These are phyloP conservation scores for Amanita thiersii DNA, from an alignment of 768 basidiomycete species.

Conservation along the genomic window DNA sequence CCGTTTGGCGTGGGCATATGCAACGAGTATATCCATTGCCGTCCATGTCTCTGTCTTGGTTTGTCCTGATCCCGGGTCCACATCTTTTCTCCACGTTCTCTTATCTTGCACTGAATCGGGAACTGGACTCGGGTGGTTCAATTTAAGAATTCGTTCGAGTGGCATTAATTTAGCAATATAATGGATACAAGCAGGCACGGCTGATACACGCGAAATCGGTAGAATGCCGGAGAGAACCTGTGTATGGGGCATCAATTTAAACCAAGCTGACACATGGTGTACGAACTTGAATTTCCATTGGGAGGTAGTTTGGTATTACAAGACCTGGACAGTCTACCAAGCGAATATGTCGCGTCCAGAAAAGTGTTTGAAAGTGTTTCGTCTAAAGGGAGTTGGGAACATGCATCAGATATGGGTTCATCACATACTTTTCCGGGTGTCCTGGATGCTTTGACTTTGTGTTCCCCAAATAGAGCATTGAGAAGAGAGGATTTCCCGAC, in stretches of 20 bases:
- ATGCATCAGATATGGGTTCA: background rate
- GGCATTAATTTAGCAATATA: slow-evolving; percentile 63
- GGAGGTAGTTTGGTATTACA: slow-evolving; percentile 79
- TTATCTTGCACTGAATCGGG: slow-evolving; percentile 45
- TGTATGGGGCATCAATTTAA: slow-evolving; percentile 7
- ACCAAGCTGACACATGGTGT: slow-evolving; percentile 3
- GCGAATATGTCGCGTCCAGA: slow-evolving; percentile 79
- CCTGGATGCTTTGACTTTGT: slow-evolving; percentile 73
- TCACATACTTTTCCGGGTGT: slow-evolving; percentile 79
- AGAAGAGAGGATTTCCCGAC: slow-evolving; percentile 91
- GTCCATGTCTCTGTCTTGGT: slow-evolving; percentile 52
- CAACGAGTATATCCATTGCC: slow-evolving; percentile 75
- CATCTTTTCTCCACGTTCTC: slow-evolving; percentile 68
- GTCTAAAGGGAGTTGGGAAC: slow-evolving; percentile 40
- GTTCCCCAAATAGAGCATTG: slow-evolving; percentile 81
- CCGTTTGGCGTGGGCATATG: slow-evolving; percentile 69
- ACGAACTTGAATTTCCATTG: slow-evolving; percentile 74
- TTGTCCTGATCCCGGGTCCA: slow-evolving; percentile 17
- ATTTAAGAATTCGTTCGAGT: slow-evolving; percentile 60
- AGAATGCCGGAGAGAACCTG: slow-evolving; percentile 66
- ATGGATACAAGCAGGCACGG: slow-evolving; percentile 78
- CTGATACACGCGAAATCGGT: slow-evolving; percentile 77
- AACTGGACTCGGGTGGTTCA: slow-evolving; percentile 42
- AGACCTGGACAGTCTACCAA: slow-evolving; percentile 95
- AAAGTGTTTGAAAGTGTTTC: slow-evolving; percentile 93